phyloP scores from a whole-genome alignment of 306 rosid species.

The Oxytropis ochrocephala region DNA sequence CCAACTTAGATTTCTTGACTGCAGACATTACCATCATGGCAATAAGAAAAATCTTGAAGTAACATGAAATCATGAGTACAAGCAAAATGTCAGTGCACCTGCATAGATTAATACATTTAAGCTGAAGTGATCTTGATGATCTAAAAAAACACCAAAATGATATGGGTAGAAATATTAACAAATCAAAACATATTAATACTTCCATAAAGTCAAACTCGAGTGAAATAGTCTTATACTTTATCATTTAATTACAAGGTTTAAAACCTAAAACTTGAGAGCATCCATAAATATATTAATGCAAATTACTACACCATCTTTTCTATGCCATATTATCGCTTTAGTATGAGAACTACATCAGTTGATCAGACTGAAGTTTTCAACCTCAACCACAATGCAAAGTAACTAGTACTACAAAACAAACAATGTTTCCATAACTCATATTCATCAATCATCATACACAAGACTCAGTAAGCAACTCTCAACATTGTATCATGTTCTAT shows the following conservation, averaged over 20 bases:
- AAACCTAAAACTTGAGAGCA: not conserved
- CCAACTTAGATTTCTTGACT: not conserved
- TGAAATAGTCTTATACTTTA: too few relatives aligned
- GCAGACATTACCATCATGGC: slow-evolving; percentile 61
- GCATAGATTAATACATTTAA: slow-evolving; percentile 20
- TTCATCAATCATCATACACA: not conserved
- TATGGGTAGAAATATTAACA: not conserved
- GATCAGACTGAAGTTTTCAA: not conserved
- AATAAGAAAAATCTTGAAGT: slow-evolving; percentile 78
- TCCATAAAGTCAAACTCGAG: not conserved
- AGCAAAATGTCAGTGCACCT: slow-evolving; percentile 57
- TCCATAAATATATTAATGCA: not conserved
- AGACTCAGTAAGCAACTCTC: slow-evolving; percentile 5
- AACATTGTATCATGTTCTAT: not conserved
- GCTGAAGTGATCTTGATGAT: slow-evolving; percentile 10
- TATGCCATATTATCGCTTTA: not conserved
- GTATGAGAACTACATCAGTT: slow-evolving; percentile 2
- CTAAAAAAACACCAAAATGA: slow-evolving; percentile 9
- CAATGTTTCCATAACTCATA: not conserved
- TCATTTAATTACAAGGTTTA: not conserved
- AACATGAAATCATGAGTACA: slow-evolving; percentile 69
- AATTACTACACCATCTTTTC: not conserved
- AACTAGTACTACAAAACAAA: not conserved
- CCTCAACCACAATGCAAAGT: not conserved
- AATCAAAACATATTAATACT: not conserved